Evolutionary conservation across 1,284 basidiomycete species (phyloP).

Genomic region (Pseudozyma sp.): DNA sequence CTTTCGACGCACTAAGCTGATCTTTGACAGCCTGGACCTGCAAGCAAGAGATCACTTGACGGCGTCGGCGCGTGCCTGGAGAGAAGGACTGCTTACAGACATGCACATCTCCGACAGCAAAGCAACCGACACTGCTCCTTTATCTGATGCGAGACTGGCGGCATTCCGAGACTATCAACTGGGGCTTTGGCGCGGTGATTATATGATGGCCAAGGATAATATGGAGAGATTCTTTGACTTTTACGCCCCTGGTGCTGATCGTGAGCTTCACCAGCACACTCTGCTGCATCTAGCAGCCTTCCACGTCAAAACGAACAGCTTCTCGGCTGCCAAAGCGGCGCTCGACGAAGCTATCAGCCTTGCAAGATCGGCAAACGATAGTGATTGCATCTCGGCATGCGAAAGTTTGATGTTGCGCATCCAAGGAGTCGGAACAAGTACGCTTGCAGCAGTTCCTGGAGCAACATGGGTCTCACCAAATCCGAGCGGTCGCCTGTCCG

Average conservation of each 20-base stretch:
- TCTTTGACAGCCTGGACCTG: constrained; percentile 49
- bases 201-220: constrained; percentile 40
- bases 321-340: constrained; percentile 38
- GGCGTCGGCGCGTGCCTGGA: constrained; percentile 30
- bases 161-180: constrained; percentile 44
- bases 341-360: constrained; percentile 49
- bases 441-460: constrained; percentile 11
- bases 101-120: background rate
- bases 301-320: constrained; percentile 36
- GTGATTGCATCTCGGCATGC: constrained; percentile 46
- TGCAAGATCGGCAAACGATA: constrained; percentile 42
- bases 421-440: constrained; percentile 35
- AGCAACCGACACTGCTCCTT: background rate
- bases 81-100: constrained; percentile 2
- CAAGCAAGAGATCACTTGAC: constrained; percentile 36
- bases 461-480: background rate
- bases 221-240: constrained; percentile 54
- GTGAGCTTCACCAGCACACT: constrained; percentile 53
- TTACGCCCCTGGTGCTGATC: constrained; percentile 47
- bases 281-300: constrained; percentile 43
- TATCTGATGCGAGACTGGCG: constrained; percentile 24
- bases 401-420: constrained; percentile 41
- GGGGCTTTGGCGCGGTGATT: constrained; percentile 43
- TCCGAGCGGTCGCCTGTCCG: background rate
- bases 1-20: constrained; percentile 41